Evolutionary conservation across 1,284 basidiomycete genomes (phyloP).

Genomic region (Ustilago nuda): DNA sequence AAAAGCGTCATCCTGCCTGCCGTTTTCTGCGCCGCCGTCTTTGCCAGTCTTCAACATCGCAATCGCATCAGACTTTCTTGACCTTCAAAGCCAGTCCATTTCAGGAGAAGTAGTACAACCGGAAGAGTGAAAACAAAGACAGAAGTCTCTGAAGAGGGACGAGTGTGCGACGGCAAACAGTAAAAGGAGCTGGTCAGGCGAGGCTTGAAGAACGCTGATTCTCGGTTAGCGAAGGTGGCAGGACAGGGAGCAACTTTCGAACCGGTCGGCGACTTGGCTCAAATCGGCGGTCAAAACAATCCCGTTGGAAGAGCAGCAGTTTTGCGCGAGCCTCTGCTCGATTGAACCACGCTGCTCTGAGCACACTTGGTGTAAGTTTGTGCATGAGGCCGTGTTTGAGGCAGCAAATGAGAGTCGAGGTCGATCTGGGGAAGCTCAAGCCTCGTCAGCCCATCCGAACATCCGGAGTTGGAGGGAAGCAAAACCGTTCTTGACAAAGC

Average conservation of each 20-base stretch:
- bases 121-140: no score
- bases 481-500: no score
- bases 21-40: background rate
- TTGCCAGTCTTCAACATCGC: background rate
- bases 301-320: slow-evolving; percentile 20
- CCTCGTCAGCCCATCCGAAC: background rate
- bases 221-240: slow-evolving; percentile 8
- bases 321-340: slow-evolving; percentile 6
- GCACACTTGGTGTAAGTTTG: background rate
- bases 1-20: slow-evolving; percentile 3
- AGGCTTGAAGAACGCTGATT: slow-evolving; percentile 4
- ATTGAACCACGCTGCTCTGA: background rate
- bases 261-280: background rate
- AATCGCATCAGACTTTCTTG: no score
- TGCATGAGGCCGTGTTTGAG: background rate
- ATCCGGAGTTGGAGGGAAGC: background rate
- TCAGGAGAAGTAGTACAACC: no score
- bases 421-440: slow-evolving; percentile 12
- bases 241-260: slow-evolving; percentile 9
- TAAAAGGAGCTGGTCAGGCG: background rate
- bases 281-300: slow-evolving; percentile 9
- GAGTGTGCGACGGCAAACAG: background rate
- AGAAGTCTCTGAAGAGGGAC: background rate
- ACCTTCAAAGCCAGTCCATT: no score
- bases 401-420: slow-evolving; percentile 2